Percentiles rank a stretch among this genome's conserved stretches.
Conservation (phyloP, 169 alveolate genomes). For the Fabrea salina region DNA sequence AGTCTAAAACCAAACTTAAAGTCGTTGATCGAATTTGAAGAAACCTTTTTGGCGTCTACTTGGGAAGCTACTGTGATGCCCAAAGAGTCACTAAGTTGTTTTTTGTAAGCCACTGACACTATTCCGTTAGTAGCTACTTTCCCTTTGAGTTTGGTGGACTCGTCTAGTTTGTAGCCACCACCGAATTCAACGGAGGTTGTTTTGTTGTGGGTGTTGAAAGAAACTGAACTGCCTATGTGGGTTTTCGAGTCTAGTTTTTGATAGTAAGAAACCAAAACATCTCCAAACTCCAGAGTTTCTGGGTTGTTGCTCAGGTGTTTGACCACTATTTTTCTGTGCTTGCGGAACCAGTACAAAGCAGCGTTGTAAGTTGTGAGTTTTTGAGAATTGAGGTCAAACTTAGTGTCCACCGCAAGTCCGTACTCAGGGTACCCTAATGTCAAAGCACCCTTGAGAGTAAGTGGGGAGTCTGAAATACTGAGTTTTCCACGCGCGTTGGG, state of each 20-base stretch:
- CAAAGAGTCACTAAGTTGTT: background rate
- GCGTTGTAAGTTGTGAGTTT: background rate
- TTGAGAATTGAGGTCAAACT: background rate
- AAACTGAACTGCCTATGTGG: background rate
- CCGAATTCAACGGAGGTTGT: constrained; percentile 18
- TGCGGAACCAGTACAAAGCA: constrained; percentile 6
- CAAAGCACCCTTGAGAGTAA: background rate
- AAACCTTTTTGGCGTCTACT: background rate
- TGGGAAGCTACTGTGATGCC: background rate
- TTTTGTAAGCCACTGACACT: background rate
- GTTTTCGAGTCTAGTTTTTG: background rate
- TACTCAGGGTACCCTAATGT: constrained; percentile 5
- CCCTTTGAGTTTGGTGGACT: background rate
- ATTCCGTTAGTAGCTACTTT: background rate
- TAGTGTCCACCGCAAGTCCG: background rate
- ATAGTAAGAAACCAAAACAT: background rate
- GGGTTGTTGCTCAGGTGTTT: constrained; percentile 15
- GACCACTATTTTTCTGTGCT: background rate
- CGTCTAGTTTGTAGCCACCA: constrained; percentile 18
- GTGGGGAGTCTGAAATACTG: background rate
- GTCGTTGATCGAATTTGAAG: background rate
- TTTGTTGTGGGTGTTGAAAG: background rate
- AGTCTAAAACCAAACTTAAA: constrained; percentile 2
- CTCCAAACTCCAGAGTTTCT: background rate
- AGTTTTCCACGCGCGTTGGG: background rate